Evolutionary conservation across 2,329 filamentous ascomycete species (phyloP).

Genomic region (Chaetoscypha palmicola): DNA sequence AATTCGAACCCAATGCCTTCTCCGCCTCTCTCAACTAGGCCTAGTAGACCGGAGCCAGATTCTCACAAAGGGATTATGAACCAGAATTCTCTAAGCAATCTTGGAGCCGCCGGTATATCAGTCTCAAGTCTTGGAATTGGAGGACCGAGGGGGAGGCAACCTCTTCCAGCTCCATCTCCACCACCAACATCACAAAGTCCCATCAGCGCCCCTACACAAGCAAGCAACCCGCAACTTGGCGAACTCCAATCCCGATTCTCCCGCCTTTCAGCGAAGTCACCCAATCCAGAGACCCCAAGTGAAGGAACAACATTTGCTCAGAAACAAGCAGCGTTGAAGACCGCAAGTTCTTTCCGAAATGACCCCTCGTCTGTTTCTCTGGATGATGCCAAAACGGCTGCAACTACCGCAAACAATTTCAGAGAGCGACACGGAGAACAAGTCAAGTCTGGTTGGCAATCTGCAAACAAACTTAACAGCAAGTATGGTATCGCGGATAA

Average conservation of each 20-base stretch:
- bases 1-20: slow-evolving; percentile 32
- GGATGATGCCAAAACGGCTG: slow-evolving; percentile 42
- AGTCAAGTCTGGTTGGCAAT: slow-evolving; percentile 44
- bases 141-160: slow-evolving; percentile 31
- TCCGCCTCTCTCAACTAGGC: slow-evolving; percentile 34
- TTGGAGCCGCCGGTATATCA: slow-evolving; percentile 56
- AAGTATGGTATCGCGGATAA: slow-evolving; percentile 31
- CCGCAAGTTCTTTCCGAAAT: slow-evolving; percentile 42
- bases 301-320: slow-evolving; percentile 46
- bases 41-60: slow-evolving; percentile 21
- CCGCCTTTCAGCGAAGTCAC: slow-evolving; percentile 28
- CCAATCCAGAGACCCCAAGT: slow-evolving; percentile 26
- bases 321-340: slow-evolving; percentile 47
- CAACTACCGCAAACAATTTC: slow-evolving; percentile 50
- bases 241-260: slow-evolving; percentile 33
- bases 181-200: slow-evolving; percentile 23
- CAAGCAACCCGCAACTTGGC: slow-evolving; percentile 23
- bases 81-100: slow-evolving; percentile 44
- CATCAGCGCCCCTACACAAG: slow-evolving; percentile 9
- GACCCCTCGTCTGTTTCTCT: slow-evolving; percentile 46
- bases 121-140: slow-evolving; percentile 61
- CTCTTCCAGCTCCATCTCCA: slow-evolving; percentile 23
- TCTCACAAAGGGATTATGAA: slow-evolving; percentile 30
- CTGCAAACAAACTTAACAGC: slow-evolving; percentile 29
- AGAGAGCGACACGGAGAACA: slow-evolving; percentile 54